A percentile compares a stretch with the other conserved stretches of the same genome.
Evolutionary conservation across 495 filamentous ascomycete species (phyloP).

Genomic region (Astrothelium macrocarpum): DNA sequence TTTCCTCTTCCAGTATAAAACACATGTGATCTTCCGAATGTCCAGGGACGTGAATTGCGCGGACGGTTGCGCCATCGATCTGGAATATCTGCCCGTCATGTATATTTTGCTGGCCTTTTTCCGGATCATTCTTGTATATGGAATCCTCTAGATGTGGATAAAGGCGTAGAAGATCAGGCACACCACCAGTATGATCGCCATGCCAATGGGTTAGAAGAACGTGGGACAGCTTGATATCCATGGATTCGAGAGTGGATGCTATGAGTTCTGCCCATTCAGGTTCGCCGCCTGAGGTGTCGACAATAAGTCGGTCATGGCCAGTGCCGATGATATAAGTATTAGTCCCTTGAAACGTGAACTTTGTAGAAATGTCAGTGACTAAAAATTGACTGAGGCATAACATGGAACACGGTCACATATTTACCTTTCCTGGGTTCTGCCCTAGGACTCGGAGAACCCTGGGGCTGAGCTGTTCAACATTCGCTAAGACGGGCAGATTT

Average conservation of each 20-base stretch:
- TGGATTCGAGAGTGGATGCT: slow-evolving; percentile 10
- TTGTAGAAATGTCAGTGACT: slow-evolving; percentile 4
- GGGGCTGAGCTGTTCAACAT: slow-evolving; percentile 35
- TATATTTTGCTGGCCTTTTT: slow-evolving; percentile 44
- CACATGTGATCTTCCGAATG: slow-evolving; percentile 42
- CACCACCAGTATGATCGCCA: slow-evolving; percentile 21
- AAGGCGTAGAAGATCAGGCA: slow-evolving; percentile 15
- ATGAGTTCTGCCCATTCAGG: slow-evolving; percentile 31
- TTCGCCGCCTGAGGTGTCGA: slow-evolving; percentile 71
- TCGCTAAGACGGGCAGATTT: slow-evolving; percentile 28
- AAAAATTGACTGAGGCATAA: not conserved
- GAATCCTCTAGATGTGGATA: slow-evolving; percentile 16
- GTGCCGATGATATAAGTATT: slow-evolving; percentile 83
- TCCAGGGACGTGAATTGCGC: slow-evolving; percentile 35
- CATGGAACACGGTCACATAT: no score
- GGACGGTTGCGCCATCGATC: slow-evolving; percentile 35
- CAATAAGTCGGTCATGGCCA: slow-evolving; percentile 55
- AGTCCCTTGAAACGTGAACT: slow-evolving; percentile 56
- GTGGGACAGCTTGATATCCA: slow-evolving; percentile 9
- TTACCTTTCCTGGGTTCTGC: slow-evolving; percentile 73
- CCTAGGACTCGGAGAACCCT: slow-evolving; percentile 51
- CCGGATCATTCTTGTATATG: slow-evolving; percentile 41
- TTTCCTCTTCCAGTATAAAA: slow-evolving; percentile 32
- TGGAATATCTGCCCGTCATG: slow-evolving; percentile 33
- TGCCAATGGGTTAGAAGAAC: slow-evolving; percentile 20